Evolutionary conservation across 179 eudicot species (phyloP).

Genomic region (Nepenthes alata): DNA sequence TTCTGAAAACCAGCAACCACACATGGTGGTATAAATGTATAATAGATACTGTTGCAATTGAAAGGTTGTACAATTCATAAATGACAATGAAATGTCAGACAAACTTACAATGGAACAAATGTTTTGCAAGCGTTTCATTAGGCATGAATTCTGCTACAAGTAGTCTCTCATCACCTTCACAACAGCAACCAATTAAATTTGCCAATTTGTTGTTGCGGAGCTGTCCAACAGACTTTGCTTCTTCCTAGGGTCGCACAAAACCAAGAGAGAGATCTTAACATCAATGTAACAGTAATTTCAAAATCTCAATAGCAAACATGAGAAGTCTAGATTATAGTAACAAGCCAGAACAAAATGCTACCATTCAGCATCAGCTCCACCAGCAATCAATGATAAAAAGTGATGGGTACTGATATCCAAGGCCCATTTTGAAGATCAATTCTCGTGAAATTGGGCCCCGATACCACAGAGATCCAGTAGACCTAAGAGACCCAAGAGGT

Average conservation of each 20-base stretch:
- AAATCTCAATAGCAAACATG: no score
- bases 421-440: no score
- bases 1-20: background rate
- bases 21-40: background rate
- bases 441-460: no score
- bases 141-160: conserved; percentile 93
- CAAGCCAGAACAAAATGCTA: no score
- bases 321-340: no score
- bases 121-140: conserved; percentile 81
- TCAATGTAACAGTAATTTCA: background rate
- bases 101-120: conserved; percentile 79
- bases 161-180: conserved; percentile 76
- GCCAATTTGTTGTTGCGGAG: conserved; percentile 61
- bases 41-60: background rate
- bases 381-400: no score
- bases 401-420: no score
- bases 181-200: conserved; percentile 79
- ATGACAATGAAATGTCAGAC: background rate
- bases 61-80: background rate
- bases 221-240: conserved; percentile 86
- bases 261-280: background rate
- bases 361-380: no score
- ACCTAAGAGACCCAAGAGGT: no score
- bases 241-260: conserved; percentile 41
- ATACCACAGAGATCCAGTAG: no score